Base-by-base conservation (phyloP, 768 basidiomycete genomes). In the Podaxis pistillaris region DNA sequence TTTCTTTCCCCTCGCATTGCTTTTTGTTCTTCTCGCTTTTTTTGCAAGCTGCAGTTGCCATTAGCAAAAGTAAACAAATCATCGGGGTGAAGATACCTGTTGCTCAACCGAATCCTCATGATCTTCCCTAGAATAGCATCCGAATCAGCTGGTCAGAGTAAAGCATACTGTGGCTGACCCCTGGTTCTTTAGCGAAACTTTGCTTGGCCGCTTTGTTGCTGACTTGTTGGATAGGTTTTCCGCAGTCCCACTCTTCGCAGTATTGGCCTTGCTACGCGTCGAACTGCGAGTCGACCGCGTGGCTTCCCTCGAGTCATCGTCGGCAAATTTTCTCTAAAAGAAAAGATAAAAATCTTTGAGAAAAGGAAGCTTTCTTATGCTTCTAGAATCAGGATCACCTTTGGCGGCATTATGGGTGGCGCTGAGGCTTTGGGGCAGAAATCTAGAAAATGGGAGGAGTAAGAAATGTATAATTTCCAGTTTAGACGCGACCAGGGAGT, bases 311-410 rank as follows among this genome's bases (percentile, higher is more conserved):
- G 68, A 68, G 59, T 73, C 51, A 41, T 80, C 79, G 33, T 80
- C 81, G 24, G 73, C 72, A 72, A 83, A 86, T 77, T 89, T 90
- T 66, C 88, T 78, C 89, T 90, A 68, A 9, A 11, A 24, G 33
- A 50, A 61, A 61, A n/a, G 17, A 44, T 57, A 55, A 50, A 30
- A 37, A 17, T 22, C 19, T 30, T 52, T 12, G 51, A 26, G 19
- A 24, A 50, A 11, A 11, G n/a, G 7, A 22, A 15, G 9, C 41
- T n/a, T 44, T 44, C 28, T 26, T 15, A 24, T 17, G 26, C 5
- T 13, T 17, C 60, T 13, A 24, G 6, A 4, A 24, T 7, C 5
- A 30, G 13, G 36, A 67, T 26, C 51, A 78, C 79, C 70, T 79
- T 79, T 56, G 77, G 77, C 6, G 76, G 74, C 75, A 78, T 79